These are phyloP conservation scores for Wickerhamiella shivajii DNA, from an alignment of 805 yeast genomes.

Conservation along the genomic window DNA sequence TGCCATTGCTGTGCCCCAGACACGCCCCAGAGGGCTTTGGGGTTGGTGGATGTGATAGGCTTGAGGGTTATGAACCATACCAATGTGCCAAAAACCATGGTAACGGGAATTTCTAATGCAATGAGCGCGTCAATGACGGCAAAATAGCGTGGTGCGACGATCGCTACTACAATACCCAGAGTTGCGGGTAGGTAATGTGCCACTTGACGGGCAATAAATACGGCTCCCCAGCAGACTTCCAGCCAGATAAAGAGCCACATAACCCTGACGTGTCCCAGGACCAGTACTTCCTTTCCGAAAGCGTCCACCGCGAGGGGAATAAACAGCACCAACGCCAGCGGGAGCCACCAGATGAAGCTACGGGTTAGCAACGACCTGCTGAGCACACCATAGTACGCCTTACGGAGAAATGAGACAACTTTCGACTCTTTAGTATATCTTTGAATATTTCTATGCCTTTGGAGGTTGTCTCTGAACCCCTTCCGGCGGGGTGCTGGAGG, in stretches of 20 bases:
- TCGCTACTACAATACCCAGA: slow-evolving; percentile 20
- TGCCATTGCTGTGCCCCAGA: slow-evolving; percentile 24
- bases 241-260: slow-evolving; percentile 30
- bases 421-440: slow-evolving; percentile 10
- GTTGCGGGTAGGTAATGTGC: slow-evolving; percentile 25
- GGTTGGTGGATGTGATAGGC: slow-evolving; percentile 23
- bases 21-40: slow-evolving; percentile 13
- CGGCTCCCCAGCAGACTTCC: slow-evolving; percentile 28
- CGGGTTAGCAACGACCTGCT: slow-evolving; percentile 21
- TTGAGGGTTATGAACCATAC: slow-evolving; percentile 26
- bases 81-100: slow-evolving; percentile 25
- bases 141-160: slow-evolving; percentile 22
- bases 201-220: slow-evolving; percentile 22
- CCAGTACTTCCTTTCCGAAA: slow-evolving; percentile 21
- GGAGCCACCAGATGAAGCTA: slow-evolving; percentile 25
- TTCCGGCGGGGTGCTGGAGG: too few relatives aligned
- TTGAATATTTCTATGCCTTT: slow-evolving; percentile 15
- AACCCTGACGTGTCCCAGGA: slow-evolving; percentile 24
- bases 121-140: slow-evolving; percentile 21
- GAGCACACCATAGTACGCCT: slow-evolving; percentile 12
- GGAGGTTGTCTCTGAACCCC: slow-evolving; percentile 8
- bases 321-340: slow-evolving; percentile 25
- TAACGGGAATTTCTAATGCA: slow-evolving; percentile 25
- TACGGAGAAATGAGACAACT: slow-evolving; percentile 12
- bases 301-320: slow-evolving; percentile 28